These are phyloP conservation scores for Cystobasidium tubakii DNA, from an alignment of 768 basidiomycete species.

Conservation along the genomic window DNA sequence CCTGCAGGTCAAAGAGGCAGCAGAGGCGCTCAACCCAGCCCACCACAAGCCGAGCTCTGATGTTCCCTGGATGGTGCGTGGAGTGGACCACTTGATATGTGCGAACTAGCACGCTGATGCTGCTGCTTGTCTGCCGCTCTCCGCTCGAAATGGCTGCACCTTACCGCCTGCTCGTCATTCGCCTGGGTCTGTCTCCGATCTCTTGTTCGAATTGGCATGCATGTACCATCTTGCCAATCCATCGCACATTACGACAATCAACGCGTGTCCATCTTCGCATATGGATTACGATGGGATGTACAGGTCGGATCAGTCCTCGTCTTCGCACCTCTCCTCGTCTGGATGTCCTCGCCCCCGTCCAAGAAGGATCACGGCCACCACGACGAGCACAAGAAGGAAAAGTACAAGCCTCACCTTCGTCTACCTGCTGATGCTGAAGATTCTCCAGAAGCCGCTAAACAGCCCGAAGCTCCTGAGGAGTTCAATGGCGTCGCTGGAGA, in stretches of 20 bases:
- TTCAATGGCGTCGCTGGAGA: conserved; percentile 20
- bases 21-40: conserved; percentile 3
- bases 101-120: background rate
- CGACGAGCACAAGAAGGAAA: conserved; percentile 11
- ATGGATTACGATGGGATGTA: background rate
- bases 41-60: conserved; percentile 30
- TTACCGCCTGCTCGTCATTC: background rate
- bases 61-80: conserved; percentile 31
- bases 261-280: too few species aligned
- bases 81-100: background rate
- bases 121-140: background rate
- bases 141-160: background rate
- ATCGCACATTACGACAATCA: too few species aligned
- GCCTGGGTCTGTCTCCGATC: conserved; percentile 17
- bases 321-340: conserved; percentile 29
- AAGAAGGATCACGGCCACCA: conserved; percentile 17
- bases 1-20: conserved; percentile 29
- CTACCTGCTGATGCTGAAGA: background rate
- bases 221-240: background rate
- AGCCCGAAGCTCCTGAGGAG: conserved; percentile 16
- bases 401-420: conserved; percentile 35
- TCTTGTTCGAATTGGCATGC: background rate
- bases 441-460: background rate
- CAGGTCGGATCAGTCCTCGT: conserved; percentile 34
- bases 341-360: conserved; percentile 12